Evolutionary conservation across 768 basidiomycete genomes (phyloP).

Genomic region (Sistotremastrum niveocremeum): DNA sequence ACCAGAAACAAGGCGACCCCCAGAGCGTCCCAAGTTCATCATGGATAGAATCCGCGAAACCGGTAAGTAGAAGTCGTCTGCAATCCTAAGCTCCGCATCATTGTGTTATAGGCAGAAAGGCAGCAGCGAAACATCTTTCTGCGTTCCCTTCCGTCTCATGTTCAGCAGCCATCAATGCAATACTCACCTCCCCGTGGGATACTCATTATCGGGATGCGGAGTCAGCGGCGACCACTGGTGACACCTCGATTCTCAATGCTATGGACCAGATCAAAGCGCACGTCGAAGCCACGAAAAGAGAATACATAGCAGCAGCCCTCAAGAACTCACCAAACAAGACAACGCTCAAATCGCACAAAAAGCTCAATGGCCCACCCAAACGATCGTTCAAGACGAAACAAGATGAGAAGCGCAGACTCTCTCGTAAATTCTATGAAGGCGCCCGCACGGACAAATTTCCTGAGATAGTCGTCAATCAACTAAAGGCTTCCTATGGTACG

Average conservation of each 20-base stretch:
- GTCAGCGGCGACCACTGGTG: background rate
- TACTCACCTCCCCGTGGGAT: conserved; percentile 6
- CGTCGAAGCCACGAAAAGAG: conserved; percentile 20
- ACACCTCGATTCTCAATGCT: background rate
- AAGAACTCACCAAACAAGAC: background rate
- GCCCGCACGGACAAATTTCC: conserved; percentile 14
- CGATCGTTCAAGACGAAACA: conserved; percentile 32
- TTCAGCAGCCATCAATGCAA: conserved; percentile 19
- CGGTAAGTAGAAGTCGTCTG: conserved; percentile 1
- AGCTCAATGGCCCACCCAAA: conserved; percentile 19
- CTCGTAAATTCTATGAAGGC: conserved; percentile 22
- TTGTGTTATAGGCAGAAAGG: background rate
- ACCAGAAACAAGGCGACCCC: conserved; percentile 5
- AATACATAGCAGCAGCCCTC: conserved; percentile 13
- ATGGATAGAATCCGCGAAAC: conserved; percentile 17
- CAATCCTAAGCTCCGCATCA: background rate
- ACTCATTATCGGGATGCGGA: conserved; percentile 9
- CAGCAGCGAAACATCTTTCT: conserved; percentile 1
- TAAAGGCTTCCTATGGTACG: conserved; percentile 24
- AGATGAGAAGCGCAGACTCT: conserved; percentile 30
- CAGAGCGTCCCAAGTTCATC: conserved; percentile 11
- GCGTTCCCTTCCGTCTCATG: conserved; percentile 7
- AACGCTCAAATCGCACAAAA: background rate
- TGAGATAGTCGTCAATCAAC: conserved; percentile 16
- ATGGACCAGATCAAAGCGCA: conserved; percentile 25